phyloP scores from a whole-genome alignment of 2,329 filamentous ascomycete species.

The Phyllosticta capitalensis region DNA sequence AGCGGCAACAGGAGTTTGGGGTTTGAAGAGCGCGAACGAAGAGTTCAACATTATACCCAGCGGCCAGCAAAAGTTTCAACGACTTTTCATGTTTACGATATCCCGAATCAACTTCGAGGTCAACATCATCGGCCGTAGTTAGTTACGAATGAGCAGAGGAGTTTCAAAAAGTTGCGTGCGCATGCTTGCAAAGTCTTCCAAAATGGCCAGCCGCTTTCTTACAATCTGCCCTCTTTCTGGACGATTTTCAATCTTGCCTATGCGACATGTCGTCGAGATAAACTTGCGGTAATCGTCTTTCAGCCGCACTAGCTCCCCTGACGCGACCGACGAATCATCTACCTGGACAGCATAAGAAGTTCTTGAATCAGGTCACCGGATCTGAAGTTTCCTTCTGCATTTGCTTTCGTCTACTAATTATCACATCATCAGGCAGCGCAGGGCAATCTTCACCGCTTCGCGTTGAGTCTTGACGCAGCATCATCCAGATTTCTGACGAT shows the following conservation, averaged over 20 bases:
- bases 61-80: conserved; percentile 8
- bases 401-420: not conserved
- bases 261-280: not conserved
- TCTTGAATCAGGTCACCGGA: not conserved
- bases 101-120: conserved; percentile 10
- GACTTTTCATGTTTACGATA: conserved; percentile 7
- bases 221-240: no score
- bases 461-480: no score
- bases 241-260: not conserved
- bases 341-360: not conserved
- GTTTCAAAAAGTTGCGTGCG: not conserved
- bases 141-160: not conserved
- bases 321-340: not conserved
- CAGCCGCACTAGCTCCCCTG: not conserved
- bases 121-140: not conserved
- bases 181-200: not conserved
- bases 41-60: not conserved
- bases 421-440: not conserved
- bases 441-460: not conserved
- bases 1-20: not conserved
- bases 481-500: no score
- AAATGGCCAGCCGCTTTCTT: no score
- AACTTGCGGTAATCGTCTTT: not conserved
- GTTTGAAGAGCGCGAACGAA: not conserved
- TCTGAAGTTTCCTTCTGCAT: not conserved